A percentile compares a stretch with the other conserved stretches of the same genome.
These are phyloP conservation scores for Nitzschia sp. DNA, from an alignment of 108 stramenopile species.

Conservation along the genomic window DNA sequence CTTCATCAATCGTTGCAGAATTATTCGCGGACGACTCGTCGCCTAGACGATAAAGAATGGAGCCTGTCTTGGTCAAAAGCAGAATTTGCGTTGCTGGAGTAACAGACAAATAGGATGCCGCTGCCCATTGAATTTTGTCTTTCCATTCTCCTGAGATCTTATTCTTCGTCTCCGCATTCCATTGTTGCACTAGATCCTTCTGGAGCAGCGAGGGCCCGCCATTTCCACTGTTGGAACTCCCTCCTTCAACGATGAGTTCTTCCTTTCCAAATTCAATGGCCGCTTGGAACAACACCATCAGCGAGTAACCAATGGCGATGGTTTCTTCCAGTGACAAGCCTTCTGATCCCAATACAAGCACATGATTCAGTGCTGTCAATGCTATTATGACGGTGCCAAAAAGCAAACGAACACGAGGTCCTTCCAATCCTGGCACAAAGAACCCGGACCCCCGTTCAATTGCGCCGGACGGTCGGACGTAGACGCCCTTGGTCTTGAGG, in stretches of 20 bases:
- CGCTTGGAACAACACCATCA: conserved; percentile 72
- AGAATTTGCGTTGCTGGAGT: conserved; percentile 55
- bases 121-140: conserved; percentile 50
- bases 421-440: conserved; percentile 95
- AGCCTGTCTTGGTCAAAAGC: conserved; percentile 20
- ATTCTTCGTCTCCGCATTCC: conserved; percentile 16
- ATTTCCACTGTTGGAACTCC: not conserved
- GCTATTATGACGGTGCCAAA: conserved; percentile 62
- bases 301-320: conserved; percentile 54
- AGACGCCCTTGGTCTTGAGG: conserved; percentile 57
- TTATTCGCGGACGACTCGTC: not conserved
- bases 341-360: conserved; percentile 6
- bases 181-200: conserved; percentile 18
- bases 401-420: conserved; percentile 74
- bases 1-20: not conserved
- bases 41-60: conserved; percentile 32
- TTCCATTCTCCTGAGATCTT: conserved; percentile 5
- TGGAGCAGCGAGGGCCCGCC: not conserved
- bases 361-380: conserved; percentile 53
- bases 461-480: conserved; percentile 90
- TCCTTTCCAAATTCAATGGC: conserved; percentile 71
- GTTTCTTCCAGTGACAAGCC: conserved; percentile 46
- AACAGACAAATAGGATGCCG: conserved; percentile 47
- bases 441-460: conserved; percentile 95
- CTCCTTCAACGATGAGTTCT: conserved; percentile 20